Evolutionary conservation across 2,329 filamentous ascomycete species (phyloP).

Genomic region (Hypoxylon sp.): DNA sequence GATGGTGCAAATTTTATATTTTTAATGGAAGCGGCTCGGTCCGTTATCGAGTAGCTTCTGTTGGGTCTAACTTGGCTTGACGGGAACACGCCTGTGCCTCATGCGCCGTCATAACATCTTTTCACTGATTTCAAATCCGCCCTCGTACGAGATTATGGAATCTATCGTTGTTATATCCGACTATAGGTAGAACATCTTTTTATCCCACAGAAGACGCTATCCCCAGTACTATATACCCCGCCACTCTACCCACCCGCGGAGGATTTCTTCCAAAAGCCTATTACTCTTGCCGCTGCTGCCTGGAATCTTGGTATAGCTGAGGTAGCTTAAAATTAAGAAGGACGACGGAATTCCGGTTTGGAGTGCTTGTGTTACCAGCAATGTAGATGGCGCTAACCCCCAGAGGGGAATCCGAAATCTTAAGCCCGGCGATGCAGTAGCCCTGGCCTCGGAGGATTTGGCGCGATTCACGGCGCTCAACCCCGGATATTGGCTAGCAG

Average conservation of each 20-base stretch:
- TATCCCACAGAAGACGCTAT: conserved; percentile 10
- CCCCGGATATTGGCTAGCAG: conserved; percentile 13
- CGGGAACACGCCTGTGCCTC: conserved; percentile 23
- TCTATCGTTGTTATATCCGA: conserved; percentile 30
- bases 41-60: conserved; percentile 32
- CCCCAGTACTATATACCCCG: conserved; percentile 31
- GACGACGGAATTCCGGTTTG: no score
- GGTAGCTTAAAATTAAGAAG: no score
- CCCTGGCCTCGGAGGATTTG: conserved; percentile 50
- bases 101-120: conserved; percentile 36
- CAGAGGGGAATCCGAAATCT: no score
- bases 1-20: conserved; percentile 16
- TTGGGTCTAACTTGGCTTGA: no score
- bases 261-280: conserved; percentile 35
- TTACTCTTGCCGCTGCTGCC: conserved; percentile 36
- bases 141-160: conserved; percentile 21
- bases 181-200: conserved; percentile 40
- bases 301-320: conserved; percentile 37
- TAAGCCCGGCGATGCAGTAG: conserved; percentile 6
- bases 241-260: conserved; percentile 36
- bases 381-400: no score
- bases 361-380: no score
- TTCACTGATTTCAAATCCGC: conserved; percentile 27
- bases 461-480: conserved; percentile 49
- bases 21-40: conserved; percentile 26